These are phyloP conservation scores for Gyrodon lividus DNA, from an alignment of 768 basidiomycete species.

Conservation along the genomic window DNA sequence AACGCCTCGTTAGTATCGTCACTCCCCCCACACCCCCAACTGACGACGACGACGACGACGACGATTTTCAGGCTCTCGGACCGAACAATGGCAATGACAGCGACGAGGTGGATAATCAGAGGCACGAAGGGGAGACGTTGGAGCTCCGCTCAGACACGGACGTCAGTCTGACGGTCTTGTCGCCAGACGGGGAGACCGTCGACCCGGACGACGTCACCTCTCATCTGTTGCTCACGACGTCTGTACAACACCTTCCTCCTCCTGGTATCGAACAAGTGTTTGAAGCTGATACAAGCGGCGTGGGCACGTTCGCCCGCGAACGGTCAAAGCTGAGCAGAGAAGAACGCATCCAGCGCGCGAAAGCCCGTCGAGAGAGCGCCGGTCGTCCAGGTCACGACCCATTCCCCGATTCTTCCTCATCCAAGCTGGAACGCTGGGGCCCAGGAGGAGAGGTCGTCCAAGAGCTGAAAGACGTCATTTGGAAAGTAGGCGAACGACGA, in stretches of 20 bases:
- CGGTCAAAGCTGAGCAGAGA: conserved; percentile 68
- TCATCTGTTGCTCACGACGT: conserved; percentile 52
- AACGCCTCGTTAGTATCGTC: conserved; percentile 57
- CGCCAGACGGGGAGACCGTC: conserved; percentile 26
- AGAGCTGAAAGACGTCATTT: conserved; percentile 83
- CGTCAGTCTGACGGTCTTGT: conserved; percentile 4
- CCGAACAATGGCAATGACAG: neutral
- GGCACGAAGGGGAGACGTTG: conserved; percentile 37
- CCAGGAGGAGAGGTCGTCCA: conserved; percentile 79
- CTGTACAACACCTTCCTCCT: conserved; percentile 55
- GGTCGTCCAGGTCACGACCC: conserved; percentile 27
- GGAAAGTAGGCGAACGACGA: conserved; percentile 76
- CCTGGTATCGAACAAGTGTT: conserved; percentile 82
- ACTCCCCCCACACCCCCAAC: conserved; percentile 38
- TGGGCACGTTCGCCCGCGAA: conserved; percentile 46
- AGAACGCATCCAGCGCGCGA: conserved; percentile 65
- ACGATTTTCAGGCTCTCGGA: conserved; percentile 32
- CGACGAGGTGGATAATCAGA: conserved; percentile 32
- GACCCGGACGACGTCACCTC: conserved; percentile 52
- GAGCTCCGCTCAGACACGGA: conserved; percentile 1
- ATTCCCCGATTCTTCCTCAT: conserved; percentile 2
- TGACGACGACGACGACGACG: conserved; percentile 52
- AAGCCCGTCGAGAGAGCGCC: conserved; percentile 48
- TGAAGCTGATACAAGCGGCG: conserved; percentile 54
- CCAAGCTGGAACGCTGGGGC: conserved; percentile 54